Conservation (phyloP, 2,329 filamentous ascomycete species). For the Myotisia sp. region DNA sequence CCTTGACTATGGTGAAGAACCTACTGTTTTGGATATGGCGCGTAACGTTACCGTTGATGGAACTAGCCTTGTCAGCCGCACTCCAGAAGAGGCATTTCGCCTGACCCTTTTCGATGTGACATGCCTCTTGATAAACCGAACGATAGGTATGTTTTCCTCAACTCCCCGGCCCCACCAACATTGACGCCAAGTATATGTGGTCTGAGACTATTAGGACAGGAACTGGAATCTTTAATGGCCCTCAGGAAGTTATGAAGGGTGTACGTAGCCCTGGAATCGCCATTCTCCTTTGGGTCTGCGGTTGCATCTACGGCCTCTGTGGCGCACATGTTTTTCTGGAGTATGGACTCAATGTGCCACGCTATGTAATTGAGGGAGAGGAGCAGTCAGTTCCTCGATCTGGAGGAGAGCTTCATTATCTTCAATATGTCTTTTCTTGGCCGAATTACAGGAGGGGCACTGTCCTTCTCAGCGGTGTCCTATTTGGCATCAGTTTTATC, state of each 20-base stretch:
- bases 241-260: slow-evolving; percentile 9
- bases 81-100: slow-evolving; percentile 10
- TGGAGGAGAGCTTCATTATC: slow-evolving; percentile 14
- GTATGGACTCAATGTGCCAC: slow-evolving; percentile 12
- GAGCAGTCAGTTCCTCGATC: slow-evolving; percentile 10
- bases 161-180: neutral
- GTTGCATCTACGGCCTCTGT: slow-evolving; percentile 10
- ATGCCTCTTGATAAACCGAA: slow-evolving; percentile 12
- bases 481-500: slow-evolving; percentile 17
- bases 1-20: too few relatives aligned
- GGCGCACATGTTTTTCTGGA: slow-evolving; percentile 13
- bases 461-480: slow-evolving; percentile 10
- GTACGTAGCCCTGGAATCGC: slow-evolving; percentile 12
- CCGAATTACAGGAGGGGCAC: slow-evolving; percentile 6
- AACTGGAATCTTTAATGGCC: slow-evolving; percentile 13
- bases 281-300: slow-evolving; percentile 13
- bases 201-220: slow-evolving; percentile 6
- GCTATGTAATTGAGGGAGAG: slow-evolving; percentile 2
- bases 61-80: slow-evolving; percentile 7
- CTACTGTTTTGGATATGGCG: too few relatives aligned
- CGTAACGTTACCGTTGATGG: neutral
- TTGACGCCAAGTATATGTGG: neutral
- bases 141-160: slow-evolving; percentile 10
- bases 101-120: slow-evolving; percentile 10
- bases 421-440: slow-evolving; percentile 14